phyloP scores from a whole-genome alignment of 1,284 basidiomycete species.

The Cutaneotrichosporon sp. region DNA sequence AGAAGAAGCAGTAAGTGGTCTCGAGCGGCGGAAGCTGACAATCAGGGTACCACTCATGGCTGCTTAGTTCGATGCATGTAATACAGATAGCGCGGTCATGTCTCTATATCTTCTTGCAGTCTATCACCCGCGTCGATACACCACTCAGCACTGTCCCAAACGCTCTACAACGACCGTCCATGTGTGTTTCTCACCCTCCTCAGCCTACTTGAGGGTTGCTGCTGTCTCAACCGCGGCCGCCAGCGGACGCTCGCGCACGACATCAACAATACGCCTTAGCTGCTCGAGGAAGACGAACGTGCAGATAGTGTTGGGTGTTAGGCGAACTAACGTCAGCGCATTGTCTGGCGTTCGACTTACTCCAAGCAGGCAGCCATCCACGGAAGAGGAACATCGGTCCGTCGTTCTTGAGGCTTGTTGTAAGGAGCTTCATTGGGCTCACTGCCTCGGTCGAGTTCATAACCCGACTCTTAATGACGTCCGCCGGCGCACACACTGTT shows the following conservation, averaged over 20 bases:
- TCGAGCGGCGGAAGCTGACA: neutral
- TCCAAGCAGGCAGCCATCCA: slow-evolving; percentile 56
- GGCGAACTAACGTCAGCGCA: slow-evolving; percentile 35
- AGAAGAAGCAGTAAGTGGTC: too few relatives aligned
- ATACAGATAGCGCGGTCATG: neutral
- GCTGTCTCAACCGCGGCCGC: neutral
- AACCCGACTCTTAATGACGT: slow-evolving; percentile 53
- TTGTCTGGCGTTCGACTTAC: slow-evolving; percentile 20
- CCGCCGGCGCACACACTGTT: slow-evolving; percentile 51
- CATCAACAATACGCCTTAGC: slow-evolving; percentile 40
- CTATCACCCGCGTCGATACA: too few relatives aligned
- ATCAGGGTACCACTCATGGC: neutral
- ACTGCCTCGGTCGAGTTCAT: slow-evolving; percentile 46
- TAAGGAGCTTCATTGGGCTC: slow-evolving; percentile 26
- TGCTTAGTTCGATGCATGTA: neutral
- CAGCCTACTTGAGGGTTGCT: slow-evolving; percentile 5
- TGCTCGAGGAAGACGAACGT: slow-evolving; percentile 49
- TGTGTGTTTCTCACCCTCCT: neutral
- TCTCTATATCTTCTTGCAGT: neutral
- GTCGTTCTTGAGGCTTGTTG: slow-evolving; percentile 27
- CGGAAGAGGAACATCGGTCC: slow-evolving; percentile 54
- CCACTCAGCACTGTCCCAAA: too few relatives aligned
- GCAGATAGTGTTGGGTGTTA: slow-evolving; percentile 50
- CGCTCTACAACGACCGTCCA: too few relatives aligned
- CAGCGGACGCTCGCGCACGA: slow-evolving; percentile 7